phyloP scores from a whole-genome alignment of 2,329 filamentous ascomycete species.

The Ascochyta lentis region DNA sequence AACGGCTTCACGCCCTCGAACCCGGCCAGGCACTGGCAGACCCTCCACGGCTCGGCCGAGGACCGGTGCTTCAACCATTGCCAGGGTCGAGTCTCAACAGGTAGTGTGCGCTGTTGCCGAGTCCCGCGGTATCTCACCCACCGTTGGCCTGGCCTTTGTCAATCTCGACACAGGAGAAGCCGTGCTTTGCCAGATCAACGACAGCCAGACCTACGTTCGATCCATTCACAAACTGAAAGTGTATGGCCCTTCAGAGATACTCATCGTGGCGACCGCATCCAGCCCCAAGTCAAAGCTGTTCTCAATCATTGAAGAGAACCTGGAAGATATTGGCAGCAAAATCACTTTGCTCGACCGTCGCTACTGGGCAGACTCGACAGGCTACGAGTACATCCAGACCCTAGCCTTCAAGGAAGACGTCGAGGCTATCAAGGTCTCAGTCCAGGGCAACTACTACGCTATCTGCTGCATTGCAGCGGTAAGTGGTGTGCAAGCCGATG shows the following conservation, averaged over 20 bases:
- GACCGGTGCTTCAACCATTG: slow-evolving; percentile 65
- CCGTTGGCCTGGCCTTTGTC: slow-evolving; percentile 84
- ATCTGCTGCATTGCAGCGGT: slow-evolving; percentile 87
- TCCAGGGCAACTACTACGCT: slow-evolving; percentile 85
- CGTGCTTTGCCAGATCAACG: slow-evolving; percentile 87
- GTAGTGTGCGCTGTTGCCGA: slow-evolving; percentile 90
- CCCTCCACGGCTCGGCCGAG: slow-evolving; percentile 58
- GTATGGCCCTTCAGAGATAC: slow-evolving; percentile 77
- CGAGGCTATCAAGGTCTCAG: slow-evolving; percentile 78
- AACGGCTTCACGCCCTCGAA: slow-evolving; percentile 44
- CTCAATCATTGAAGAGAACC: slow-evolving; percentile 74
- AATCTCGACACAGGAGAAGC: slow-evolving; percentile 86
- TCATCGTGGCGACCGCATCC: slow-evolving; percentile 77
- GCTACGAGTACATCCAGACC: slow-evolving; percentile 77
- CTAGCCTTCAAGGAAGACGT: slow-evolving; percentile 83
- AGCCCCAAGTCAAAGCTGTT: slow-evolving; percentile 76
- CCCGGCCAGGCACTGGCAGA: slow-evolving; percentile 42
- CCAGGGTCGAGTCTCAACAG: slow-evolving; percentile 66
- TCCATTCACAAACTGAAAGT: slow-evolving; percentile 87
- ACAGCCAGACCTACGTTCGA: slow-evolving; percentile 88
- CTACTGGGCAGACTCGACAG: slow-evolving; percentile 81
- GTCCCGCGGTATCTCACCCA: slow-evolving; percentile 83
- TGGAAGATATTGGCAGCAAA: slow-evolving; percentile 63
- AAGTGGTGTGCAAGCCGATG: slow-evolving; percentile 59
- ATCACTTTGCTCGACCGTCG: slow-evolving; percentile 74